A percentile compares a stretch with the other conserved stretches of the same genome.
These are phyloP conservation scores for Nakazawaea pomicola DNA, from an alignment of 805 yeast genomes.

Conservation along the genomic window DNA sequence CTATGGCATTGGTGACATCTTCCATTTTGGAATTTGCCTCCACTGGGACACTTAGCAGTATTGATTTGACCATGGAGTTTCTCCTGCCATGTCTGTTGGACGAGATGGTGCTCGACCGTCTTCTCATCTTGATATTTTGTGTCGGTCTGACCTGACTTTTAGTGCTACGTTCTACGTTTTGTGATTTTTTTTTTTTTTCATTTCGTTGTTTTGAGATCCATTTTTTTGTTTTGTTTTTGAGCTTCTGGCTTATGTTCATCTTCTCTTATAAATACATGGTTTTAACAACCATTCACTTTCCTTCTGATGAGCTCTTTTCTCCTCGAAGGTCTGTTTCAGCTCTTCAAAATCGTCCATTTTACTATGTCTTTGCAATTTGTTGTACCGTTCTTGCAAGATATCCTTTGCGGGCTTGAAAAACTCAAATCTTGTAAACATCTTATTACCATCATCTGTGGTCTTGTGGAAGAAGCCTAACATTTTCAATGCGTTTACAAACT, in stretches of 20 bases:
- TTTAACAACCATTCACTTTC: slow-evolving; percentile 89
- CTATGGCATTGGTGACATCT: neutral
- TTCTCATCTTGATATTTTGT: slow-evolving; percentile 4
- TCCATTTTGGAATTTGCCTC: slow-evolving; percentile 21
- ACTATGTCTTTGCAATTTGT: slow-evolving; percentile 55
- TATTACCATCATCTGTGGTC: slow-evolving; percentile 78
- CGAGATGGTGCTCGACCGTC: slow-evolving; percentile 7
- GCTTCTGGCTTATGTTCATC: too few relatives aligned
- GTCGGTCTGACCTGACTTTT: too few relatives aligned
- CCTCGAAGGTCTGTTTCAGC: slow-evolving; percentile 51
- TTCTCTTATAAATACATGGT: slow-evolving; percentile 93
- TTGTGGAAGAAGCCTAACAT: slow-evolving; percentile 82
- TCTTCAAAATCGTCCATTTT: slow-evolving; percentile 68
- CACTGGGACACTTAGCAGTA: slow-evolving; percentile 49
- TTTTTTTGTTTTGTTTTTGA: too few relatives aligned
- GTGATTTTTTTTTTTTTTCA: too few relatives aligned
- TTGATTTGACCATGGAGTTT: slow-evolving; percentile 56
- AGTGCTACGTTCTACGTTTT: too few relatives aligned
- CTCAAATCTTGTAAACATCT: slow-evolving; percentile 93
- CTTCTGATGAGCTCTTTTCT: slow-evolving; percentile 47
- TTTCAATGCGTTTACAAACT: slow-evolving; percentile 76
- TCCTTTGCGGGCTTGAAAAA: slow-evolving; percentile 82
- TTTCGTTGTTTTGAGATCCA: too few relatives aligned
- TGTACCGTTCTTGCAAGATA: slow-evolving; percentile 55
- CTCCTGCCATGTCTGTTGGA: slow-evolving; percentile 34